Percentiles rank a stretch among this genome's conserved stretches.
Evolutionary conservation across 208 protist genomes (phyloP).

Genomic region (Polymyxa betae): DNA sequence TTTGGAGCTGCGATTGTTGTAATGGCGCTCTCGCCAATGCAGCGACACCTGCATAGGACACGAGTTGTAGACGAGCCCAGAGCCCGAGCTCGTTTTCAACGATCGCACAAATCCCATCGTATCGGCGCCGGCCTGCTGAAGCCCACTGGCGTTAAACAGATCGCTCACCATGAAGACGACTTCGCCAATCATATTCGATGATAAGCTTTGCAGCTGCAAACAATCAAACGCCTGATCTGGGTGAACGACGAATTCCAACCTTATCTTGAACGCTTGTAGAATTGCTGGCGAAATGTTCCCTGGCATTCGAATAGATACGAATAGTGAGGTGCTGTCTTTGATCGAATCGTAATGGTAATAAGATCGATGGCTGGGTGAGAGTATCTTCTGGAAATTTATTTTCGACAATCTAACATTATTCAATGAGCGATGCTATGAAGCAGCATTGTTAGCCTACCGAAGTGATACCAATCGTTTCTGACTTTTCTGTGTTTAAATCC

Average conservation of each 20-base stretch:
- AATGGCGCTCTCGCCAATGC: background rate
- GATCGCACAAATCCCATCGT: background rate
- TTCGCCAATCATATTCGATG: background rate
- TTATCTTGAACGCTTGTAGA: background rate
- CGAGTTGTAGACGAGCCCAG: background rate
- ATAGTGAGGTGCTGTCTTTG: background rate
- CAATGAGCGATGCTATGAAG: background rate
- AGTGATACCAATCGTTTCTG: background rate
- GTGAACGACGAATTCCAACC: background rate
- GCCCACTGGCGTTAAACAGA: background rate
- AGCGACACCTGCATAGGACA: background rate
- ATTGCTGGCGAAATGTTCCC: background rate
- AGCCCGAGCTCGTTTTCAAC: background rate
- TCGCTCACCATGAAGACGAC: background rate
- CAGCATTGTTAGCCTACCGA: background rate
- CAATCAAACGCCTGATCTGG: background rate
- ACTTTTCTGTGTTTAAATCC: slow-evolving; percentile 26
- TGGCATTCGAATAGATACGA: background rate
- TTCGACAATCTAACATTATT: background rate
- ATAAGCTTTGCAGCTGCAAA: background rate
- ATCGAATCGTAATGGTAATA: background rate
- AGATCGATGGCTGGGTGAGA: background rate
- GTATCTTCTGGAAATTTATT: background rate
- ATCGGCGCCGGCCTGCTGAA: background rate
- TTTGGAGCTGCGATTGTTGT: background rate